phyloP scores from a whole-genome alignment of 1,284 basidiomycete genomes.

The Porphyrellus sp. region DNA sequence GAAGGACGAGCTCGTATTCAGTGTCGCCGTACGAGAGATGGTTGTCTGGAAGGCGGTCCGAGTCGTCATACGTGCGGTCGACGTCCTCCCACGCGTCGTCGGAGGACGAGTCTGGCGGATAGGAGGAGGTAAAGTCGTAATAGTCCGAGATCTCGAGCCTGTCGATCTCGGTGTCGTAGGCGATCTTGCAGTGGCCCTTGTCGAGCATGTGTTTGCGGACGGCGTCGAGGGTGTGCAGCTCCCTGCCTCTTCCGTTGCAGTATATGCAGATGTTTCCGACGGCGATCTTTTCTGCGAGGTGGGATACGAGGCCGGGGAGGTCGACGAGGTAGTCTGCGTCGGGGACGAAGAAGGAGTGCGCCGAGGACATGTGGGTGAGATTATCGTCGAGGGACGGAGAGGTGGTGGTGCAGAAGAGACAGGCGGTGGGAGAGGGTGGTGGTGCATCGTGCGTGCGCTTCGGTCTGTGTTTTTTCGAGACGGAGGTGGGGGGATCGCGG shows the following conservation, averaged over 20 bases:
- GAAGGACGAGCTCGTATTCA: conserved; percentile 87
- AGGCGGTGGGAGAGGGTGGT: conserved; percentile 50
- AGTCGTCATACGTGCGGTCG: conserved; percentile 44
- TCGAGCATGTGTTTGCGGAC: conserved; percentile 92
- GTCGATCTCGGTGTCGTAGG: conserved; percentile 81
- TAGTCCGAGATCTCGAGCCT: conserved; percentile 88
- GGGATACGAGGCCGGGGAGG: conserved; percentile 75
- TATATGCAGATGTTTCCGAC: conserved; percentile 92
- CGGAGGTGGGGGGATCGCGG: conserved; percentile 81
- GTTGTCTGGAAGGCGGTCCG: conserved; percentile 45
- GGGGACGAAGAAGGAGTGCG: conserved; percentile 95
- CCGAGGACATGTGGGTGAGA: conserved; percentile 82
- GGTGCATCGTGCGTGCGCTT: conserved; percentile 49
- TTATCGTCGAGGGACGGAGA: conserved; percentile 62
- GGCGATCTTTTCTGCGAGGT: conserved; percentile 92
- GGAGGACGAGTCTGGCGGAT: conserved; percentile 46
- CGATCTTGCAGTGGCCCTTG: conserved; percentile 95
- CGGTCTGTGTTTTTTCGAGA: conserved; percentile 83
- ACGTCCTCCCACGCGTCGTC: conserved; percentile 58
- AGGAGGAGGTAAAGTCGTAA: conserved; percentile 88
- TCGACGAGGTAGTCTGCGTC: conserved; percentile 91
- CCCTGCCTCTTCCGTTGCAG: conserved; percentile 78
- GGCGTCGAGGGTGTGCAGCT: conserved; percentile 79
- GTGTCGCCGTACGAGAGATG: conserved; percentile 72
- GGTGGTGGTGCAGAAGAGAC: conserved; percentile 80